Conservation (phyloP, 345 rosid species). For the Eucalyptus pauciflora region DNA sequence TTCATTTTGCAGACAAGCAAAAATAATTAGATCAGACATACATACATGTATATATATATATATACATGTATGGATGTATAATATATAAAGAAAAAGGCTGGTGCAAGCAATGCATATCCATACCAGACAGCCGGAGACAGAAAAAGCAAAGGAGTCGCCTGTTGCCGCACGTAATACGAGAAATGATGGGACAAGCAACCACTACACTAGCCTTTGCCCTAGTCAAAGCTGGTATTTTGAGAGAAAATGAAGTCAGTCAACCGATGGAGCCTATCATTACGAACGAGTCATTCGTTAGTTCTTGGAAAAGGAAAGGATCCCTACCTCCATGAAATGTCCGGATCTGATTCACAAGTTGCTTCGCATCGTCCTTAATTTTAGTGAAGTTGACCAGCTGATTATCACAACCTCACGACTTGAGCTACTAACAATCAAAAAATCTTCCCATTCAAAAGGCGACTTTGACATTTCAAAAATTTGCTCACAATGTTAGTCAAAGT, state of each 20-base stretch:
- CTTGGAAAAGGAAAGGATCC: background rate
- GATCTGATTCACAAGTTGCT: background rate
- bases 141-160: background rate
- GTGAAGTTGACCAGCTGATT: background rate
- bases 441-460: background rate
- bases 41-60: rapidly evolving
- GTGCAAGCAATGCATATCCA: background rate
- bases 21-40: background rate
- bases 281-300: background rate
- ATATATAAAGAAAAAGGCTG: background rate
- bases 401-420: background rate
- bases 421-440: background rate
- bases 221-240: background rate
- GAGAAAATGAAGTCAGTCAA: background rate
- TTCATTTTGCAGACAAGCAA: background rate
- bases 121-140: background rate
- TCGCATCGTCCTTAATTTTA: background rate
- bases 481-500: rapidly evolving
- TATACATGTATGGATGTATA: too few species aligned
- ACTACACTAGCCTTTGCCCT: background rate
- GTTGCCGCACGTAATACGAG: background rate
- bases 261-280: background rate
- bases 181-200: background rate
- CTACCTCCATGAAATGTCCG: background rate
- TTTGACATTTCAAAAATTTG: rapidly evolving